Conservation (phyloP, 768 basidiomycete genomes). For the Leccinum broughii region DNA sequence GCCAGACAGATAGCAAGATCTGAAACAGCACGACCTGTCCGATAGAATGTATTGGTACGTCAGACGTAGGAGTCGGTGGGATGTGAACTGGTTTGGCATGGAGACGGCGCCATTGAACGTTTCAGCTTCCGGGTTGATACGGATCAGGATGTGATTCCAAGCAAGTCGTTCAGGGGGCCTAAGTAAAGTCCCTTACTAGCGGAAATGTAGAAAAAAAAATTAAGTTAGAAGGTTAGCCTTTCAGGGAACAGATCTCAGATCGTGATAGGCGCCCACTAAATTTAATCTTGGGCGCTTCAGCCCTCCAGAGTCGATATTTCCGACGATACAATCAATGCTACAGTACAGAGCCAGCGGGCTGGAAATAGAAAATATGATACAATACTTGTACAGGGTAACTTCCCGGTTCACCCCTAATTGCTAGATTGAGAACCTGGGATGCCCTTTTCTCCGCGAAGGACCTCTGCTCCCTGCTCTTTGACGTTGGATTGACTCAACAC, state of each 20-base stretch:
- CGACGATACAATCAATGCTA: not conserved
- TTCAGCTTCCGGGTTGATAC: not conserved
- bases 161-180: not conserved
- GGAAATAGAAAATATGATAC: not conserved
- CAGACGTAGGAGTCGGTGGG: not conserved
- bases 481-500: slow-evolving; percentile 37
- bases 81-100: not conserved
- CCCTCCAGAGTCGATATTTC: not conserved
- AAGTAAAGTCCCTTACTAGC: not conserved
- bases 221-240: slow-evolving; percentile 25
- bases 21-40: not conserved
- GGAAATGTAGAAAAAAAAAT: slow-evolving; percentile 2
- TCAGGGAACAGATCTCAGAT: slow-evolving; percentile 22
- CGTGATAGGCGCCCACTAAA: not conserved
- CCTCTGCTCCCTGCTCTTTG: slow-evolving; percentile 55
- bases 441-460: slow-evolving; percentile 50
- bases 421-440: slow-evolving; percentile 31
- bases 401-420: slow-evolving; percentile 14
- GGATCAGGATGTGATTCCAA: not conserved
- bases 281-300: not conserved
- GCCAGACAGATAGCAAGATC: not conserved
- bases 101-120: not conserved
- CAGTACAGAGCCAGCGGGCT: slow-evolving; percentile 6
- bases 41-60: not conserved
- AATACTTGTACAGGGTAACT: not conserved